Conservation (phyloP, 2,329 filamentous ascomycete species). For the Penicillium digitatum region DNA sequence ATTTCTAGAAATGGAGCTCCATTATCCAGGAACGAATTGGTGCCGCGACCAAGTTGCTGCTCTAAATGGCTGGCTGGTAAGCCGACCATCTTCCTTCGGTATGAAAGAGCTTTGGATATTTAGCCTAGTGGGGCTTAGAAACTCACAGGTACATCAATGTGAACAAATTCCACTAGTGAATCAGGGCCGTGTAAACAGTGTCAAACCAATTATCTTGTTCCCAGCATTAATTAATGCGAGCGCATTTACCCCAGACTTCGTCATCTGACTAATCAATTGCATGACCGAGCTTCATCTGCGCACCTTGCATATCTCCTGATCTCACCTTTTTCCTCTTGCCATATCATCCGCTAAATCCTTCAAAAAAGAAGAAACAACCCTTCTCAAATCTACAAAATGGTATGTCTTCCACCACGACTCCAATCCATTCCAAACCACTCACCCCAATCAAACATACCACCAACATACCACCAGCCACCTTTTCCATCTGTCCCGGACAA, state of each 20-base stretch:
- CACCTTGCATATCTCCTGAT: background rate
- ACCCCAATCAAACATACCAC: background rate
- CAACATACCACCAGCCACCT: background rate
- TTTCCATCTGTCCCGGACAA: background rate
- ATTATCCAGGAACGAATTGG: slow-evolving; percentile 39
- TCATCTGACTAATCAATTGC: slow-evolving; percentile 9
- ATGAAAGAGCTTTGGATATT: background rate
- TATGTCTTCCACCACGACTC: background rate
- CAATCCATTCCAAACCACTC: background rate
- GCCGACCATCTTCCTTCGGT: background rate
- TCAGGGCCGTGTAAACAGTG: background rate
- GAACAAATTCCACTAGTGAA: background rate
- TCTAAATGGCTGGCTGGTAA: slow-evolving; percentile 11
- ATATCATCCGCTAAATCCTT: background rate
- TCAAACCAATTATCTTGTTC: background rate
- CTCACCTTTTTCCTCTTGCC: background rate
- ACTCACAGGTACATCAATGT: background rate
- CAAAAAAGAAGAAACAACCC: background rate
- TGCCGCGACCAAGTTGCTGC: slow-evolving; percentile 31
- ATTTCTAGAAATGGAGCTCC: slow-evolving; percentile 39
- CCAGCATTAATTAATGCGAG: background rate
- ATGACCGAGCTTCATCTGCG: background rate
- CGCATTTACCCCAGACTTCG: slow-evolving; percentile 7
- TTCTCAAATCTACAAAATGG: slow-evolving; percentile 17
- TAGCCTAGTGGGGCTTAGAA: background rate